Base-by-base conservation (phyloP, 768 basidiomycete species). In the Mycena sanguinolenta region DNA sequence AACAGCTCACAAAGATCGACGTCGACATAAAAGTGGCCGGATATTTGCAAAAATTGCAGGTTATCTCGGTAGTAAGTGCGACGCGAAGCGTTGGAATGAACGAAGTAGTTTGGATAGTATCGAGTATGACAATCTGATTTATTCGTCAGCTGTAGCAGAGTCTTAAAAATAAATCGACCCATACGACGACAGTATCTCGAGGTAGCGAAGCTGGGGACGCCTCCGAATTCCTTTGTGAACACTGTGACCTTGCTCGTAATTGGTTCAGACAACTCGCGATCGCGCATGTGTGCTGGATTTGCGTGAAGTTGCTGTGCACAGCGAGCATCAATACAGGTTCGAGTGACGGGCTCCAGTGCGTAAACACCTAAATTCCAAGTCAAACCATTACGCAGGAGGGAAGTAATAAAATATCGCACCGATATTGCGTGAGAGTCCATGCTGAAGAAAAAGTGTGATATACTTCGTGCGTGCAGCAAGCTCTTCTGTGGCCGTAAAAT, bases 161-260 rank as follows among this genome's bases (percentile, higher is more conserved):
- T n/a, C n/a, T n/a, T n/a, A n/a, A n/a, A n/a, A n/a, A n/a, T n/a
- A 19, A 34, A 34, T 34, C 16, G 16, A 13, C 13, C 6, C 49
- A 27, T 27, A 65, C 54, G n/a, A 6, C 27, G 63, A 23, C 63
- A 81, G 12, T 65, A 42, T 14, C 54, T 36, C 1, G 63, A 65
- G 6, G 63, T 65, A 6, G 52, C 38, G 25, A 55, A 65, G 19
- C 27, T 38, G 4, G 63, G 63, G 4, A 61, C 23, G 9, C 30
- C 30, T n/a, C 66, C 66, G 32, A 67, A 61, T 32, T 67, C 58
- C 66, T 67, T 67, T 14, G 66, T 67, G 25, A 39, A 61, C 14
- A 67, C 36, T 0, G 58, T 67, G 58, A 67, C 32, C 30, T 50
- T 49, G 28, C 54, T 32, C 1, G 58, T 52, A n/a, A 60, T 60